Evolutionary conservation across 371 early-diverging fungal species (phyloP).

Genomic region (Entomophthora muscae): DNA sequence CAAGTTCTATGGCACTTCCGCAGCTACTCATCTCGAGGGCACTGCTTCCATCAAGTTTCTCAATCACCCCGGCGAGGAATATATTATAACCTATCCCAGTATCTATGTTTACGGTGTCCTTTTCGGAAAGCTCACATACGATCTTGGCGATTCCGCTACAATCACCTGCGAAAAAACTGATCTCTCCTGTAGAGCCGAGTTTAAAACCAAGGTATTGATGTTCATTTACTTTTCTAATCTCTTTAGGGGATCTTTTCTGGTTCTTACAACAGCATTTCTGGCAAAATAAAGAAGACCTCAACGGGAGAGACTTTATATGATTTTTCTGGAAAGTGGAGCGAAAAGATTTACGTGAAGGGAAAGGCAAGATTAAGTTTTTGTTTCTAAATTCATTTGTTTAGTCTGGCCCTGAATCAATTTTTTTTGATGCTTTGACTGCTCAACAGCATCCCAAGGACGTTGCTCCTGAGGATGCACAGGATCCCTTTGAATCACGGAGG

Average conservation of each 20-base stretch:
- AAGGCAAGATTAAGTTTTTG: conserved; percentile 18
- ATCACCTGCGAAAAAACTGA: conserved; percentile 56
- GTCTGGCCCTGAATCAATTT: conserved; percentile 22
- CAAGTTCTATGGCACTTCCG: conserved; percentile 84
- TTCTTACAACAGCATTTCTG: conserved; percentile 59
- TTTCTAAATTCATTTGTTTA: conserved; percentile 22
- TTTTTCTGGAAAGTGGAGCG: conserved; percentile 78
- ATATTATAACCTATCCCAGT: conserved; percentile 71
- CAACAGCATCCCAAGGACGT: conserved; percentile 49
- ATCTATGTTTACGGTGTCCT: conserved; percentile 83
- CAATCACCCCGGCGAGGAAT: conserved; percentile 46
- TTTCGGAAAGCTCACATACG: conserved; percentile 88
- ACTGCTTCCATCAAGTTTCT: conserved; percentile 37
- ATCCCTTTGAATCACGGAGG: conserved; percentile 66
- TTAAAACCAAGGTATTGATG: conserved; percentile 73
- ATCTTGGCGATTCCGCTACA: conserved; percentile 64
- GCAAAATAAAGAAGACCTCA: conserved; percentile 61
- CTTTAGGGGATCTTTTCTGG: conserved; percentile 67
- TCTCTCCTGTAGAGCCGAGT: conserved; percentile 65
- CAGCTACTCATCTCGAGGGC: conserved; percentile 77
- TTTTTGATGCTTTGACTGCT: conserved; percentile 55
- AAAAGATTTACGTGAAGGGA: conserved; percentile 35
- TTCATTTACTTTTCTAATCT: conserved; percentile 10
- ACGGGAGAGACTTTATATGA: conserved; percentile 61
- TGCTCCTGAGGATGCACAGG: conserved; percentile 49